phyloP scores from a whole-genome alignment of 768 basidiomycete genomes.

The Naganishia onofrii region DNA sequence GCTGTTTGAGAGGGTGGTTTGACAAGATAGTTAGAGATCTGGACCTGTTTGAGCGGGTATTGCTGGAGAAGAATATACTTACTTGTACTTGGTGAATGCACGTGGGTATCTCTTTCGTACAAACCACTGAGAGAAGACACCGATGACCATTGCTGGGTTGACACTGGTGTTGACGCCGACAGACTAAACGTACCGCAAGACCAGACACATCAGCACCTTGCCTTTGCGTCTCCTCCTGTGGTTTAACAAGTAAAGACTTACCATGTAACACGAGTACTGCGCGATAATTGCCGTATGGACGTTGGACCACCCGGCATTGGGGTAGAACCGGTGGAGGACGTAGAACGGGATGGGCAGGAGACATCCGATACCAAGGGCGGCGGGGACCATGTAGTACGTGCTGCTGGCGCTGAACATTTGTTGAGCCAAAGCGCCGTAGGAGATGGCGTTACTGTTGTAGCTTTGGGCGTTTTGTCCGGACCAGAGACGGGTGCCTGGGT shows the following conservation, averaged over 20 bases:
- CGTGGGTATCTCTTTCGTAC: constrained; percentile 53
- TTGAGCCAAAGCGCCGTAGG: constrained; percentile 54
- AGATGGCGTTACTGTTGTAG: constrained; percentile 50
- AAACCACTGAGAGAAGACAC: constrained; percentile 42
- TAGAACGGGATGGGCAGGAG: constrained; percentile 41
- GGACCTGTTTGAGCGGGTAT: too few relatives aligned
- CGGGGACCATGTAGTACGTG: constrained; percentile 40
- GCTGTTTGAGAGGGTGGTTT: constrained; percentile 37
- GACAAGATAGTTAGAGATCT: background rate
- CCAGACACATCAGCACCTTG: too few relatives aligned
- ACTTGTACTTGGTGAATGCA: constrained; percentile 53
- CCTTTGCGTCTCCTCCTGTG: too few relatives aligned
- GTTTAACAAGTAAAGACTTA: background rate
- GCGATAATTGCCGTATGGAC: constrained; percentile 36
- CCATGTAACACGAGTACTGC: constrained; percentile 42
- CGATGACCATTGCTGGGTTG: constrained; percentile 37
- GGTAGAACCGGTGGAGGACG: constrained; percentile 34
- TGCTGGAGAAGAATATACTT: constrained; percentile 36
- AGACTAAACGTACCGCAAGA: background rate
- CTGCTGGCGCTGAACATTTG: constrained; percentile 43
- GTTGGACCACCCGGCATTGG: constrained; percentile 30
- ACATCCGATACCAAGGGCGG: constrained; percentile 37
- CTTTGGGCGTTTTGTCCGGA: constrained; percentile 44
- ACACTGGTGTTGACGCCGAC: constrained; percentile 41
- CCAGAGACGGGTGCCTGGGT: constrained; percentile 32